Percentiles rank a stretch among this genome's conserved stretches.
These are phyloP conservation scores for Sporobolomyces pararoseus DNA, from an alignment of 768 basidiomycete species.

Conservation along the genomic window DNA sequence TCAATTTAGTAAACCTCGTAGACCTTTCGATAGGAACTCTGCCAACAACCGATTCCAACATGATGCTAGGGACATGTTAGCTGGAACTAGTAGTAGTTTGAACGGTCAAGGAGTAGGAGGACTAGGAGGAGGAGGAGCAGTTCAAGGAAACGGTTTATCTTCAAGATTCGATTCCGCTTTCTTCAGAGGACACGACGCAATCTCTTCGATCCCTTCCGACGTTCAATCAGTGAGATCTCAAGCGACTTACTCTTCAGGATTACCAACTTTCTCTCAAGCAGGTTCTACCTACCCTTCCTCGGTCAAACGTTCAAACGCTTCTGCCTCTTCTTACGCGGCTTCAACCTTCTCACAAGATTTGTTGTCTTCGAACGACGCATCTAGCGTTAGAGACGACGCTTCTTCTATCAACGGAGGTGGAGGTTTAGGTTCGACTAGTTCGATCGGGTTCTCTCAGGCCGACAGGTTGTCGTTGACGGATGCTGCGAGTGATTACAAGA, in stretches of 20 bases:
- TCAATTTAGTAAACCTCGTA: conserved; percentile 95
- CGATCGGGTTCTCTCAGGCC: conserved; percentile 82
- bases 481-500: conserved; percentile 41
- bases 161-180: conserved; percentile 94
- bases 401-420: conserved; percentile 47
- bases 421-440: conserved; percentile 46
- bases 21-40: conserved; percentile 82
- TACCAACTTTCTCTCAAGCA: conserved; percentile 71
- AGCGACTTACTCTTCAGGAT: conserved; percentile 86
- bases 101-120: too few relatives aligned
- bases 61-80: conserved; percentile 72
- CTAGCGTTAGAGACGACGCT: conserved; percentile 71
- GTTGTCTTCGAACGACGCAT: conserved; percentile 31
- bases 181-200: conserved; percentile 89
- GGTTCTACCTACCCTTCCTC: conserved; percentile 59
- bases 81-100: conserved; percentile 33
- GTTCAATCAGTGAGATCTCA: conserved; percentile 94
- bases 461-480: conserved; percentile 66
- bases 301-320: conserved; percentile 51
- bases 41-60: conserved; percentile 91
- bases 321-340: conserved; percentile 60
- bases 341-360: conserved; percentile 44
- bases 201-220: conserved; percentile 91
- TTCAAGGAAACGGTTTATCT: conserved; percentile 76
- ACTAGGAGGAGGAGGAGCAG: too few relatives aligned